phyloP scores from a whole-genome alignment of 768 basidiomycete species.

The Pleurotus salmoneostramineus region DNA sequence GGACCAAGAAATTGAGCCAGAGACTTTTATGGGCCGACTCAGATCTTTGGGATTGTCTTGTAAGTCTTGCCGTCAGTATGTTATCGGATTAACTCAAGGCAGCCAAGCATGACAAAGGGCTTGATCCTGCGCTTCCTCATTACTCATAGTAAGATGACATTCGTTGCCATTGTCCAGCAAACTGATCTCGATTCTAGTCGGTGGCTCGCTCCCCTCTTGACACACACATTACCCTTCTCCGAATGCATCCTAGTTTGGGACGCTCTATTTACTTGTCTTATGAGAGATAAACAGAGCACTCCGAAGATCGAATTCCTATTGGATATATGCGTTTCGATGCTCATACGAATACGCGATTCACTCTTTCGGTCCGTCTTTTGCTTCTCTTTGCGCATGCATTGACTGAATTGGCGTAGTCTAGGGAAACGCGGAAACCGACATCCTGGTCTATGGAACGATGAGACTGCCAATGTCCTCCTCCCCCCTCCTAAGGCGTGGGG shows the following conservation, averaged over 20 bases:
- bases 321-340: conserved; percentile 68
- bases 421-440: conserved; percentile 40
- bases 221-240: conserved; percentile 67
- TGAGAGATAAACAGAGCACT: conserved; percentile 49
- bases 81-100: conserved; percentile 2
- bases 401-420: conserved; percentile 32
- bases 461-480: conserved; percentile 28
- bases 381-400: not conserved
- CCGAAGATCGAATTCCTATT: conserved; percentile 68
- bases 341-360: conserved; percentile 50
- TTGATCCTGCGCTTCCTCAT: conserved; percentile 71
- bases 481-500: conserved; percentile 45
- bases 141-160: conserved; percentile 64
- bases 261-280: conserved; percentile 56
- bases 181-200: conserved; percentile 37
- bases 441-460: conserved; percentile 53
- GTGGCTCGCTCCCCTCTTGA: conserved; percentile 70
- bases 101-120: conserved; percentile 52
- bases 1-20: conserved; percentile 62
- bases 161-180: conserved; percentile 6
- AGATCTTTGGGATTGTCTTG: conserved; percentile 58
- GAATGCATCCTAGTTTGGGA: conserved; percentile 69
- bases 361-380: conserved; percentile 45
- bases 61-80: conserved; percentile 24
- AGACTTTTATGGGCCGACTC: conserved; percentile 58